Evolutionary conservation across 257 asterid genomes (phyloP), one percentile per base, ranked within the genome.

Genomic region (Orobanche coerulescens): DNA sequence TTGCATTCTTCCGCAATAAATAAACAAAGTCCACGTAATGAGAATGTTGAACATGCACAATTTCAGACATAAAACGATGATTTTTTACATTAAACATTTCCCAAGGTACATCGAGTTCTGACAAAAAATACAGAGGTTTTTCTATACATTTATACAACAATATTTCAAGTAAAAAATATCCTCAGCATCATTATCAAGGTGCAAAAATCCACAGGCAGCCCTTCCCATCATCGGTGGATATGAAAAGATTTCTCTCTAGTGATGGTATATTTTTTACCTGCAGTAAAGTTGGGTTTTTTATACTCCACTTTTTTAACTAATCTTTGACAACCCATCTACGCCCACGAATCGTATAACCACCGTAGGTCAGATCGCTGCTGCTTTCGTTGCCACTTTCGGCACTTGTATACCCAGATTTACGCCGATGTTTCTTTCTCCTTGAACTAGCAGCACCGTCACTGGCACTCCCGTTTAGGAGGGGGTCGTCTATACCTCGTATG

Each of bases 351-450:
- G 79, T 84, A 68, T 76, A 79, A 6, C 84, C 85, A 12, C 90
- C 85, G 47, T 72, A 82, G 12, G 70, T 72, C 72, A 54, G 79
- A 64, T 84, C 94, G 4, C 77, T 82, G 66, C 85, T 78, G 67
- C 97, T 87, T 66, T 90, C 95, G 4, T 86, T 87, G 13, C 97
- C 95, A 60, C 96, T 88, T 58, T 91, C 98, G 59, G 90, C 92
- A 61, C 98, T 89, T 14, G 88, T 83, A 51, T 89, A 83, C 16
- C 94, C 98, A 1, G 94, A 79, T 62, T 76, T 89, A 22, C 75
- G 69, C 10, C 85, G 82, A 43, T 86, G 89, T 67, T 81, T 92
- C 81, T 86, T 92, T 70, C 84, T 88, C 72, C 80, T 82, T 6
- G 84, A 76, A 59, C 62, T 69, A 55, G 68, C 82, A 55, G 68